A percentile compares a stretch with the other conserved stretches of the same genome.
Evolutionary conservation across 371 early-diverging fungal genomes (phyloP).

Genomic region (Dinochytrium kinnereticum): DNA sequence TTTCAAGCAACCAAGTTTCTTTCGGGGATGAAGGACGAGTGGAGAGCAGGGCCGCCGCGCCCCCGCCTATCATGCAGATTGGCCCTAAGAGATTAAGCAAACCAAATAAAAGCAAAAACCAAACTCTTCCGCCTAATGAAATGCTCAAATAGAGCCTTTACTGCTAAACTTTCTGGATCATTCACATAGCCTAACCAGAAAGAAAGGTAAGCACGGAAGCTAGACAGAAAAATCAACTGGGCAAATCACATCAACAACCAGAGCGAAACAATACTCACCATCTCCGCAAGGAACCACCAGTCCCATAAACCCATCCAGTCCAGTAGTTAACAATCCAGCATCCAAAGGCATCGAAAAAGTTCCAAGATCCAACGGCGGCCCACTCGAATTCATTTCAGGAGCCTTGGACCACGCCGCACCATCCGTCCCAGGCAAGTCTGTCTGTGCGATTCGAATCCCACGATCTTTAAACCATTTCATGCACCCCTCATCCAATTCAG

Average conservation of each 20-base stretch:
- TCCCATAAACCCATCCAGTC: constrained; percentile 10
- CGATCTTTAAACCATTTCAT: constrained; percentile 3
- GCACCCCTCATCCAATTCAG: background rate
- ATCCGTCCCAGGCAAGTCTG: background rate
- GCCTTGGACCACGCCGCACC: background rate
- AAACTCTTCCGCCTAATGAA: constrained; percentile 28
- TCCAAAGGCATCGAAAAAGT: background rate
- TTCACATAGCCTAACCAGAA: constrained; percentile 13
- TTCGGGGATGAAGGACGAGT: constrained; percentile 11
- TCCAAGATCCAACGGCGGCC: background rate
- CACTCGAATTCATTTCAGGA: constrained; percentile 3
- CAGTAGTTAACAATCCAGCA: background rate
- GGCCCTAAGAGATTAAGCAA: background rate
- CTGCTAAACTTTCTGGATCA: background rate
- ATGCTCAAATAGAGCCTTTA: constrained; percentile 12
- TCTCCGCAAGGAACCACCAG: constrained; percentile 28
- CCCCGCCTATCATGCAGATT: constrained; percentile 27
- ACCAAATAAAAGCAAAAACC: background rate
- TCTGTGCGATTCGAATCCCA: background rate
- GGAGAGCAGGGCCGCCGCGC: constrained; percentile 16
- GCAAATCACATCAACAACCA: too few relatives aligned
- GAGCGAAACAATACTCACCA: constrained; percentile 7
- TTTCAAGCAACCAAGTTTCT: constrained; percentile 19
- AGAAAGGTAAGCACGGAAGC: too few relatives aligned
- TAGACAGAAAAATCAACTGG: too few relatives aligned